Evolutionary conservation across 2,329 filamentous ascomycete species (phyloP).

Genomic region (Paecilomyces dactylethromorphus): DNA sequence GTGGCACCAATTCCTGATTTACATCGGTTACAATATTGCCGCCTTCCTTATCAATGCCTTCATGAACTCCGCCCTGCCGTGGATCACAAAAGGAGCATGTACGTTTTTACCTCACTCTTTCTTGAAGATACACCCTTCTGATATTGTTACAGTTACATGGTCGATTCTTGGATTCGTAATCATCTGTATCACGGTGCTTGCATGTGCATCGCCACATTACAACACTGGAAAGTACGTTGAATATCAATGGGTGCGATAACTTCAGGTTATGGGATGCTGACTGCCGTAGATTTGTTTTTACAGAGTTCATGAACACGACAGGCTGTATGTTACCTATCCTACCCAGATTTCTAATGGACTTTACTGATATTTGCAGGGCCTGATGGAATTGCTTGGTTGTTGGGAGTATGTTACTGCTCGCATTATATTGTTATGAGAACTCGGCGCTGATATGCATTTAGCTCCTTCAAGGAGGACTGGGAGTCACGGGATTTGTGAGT

Average conservation of each 20-base stretch:
- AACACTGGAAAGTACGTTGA: conserved; percentile 53
- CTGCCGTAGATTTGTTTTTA: conserved; percentile 46
- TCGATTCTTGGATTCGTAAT: conserved; percentile 61
- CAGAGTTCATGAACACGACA: conserved; percentile 60
- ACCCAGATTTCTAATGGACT: conserved; percentile 8
- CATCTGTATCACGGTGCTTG: conserved; percentile 63
- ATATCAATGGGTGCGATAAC: background rate
- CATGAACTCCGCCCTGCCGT: conserved; percentile 54
- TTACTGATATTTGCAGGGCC: conserved; percentile 37
- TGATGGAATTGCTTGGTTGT: conserved; percentile 51
- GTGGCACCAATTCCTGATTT: conserved; percentile 71
- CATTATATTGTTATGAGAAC: too few relatives aligned
- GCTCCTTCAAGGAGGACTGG: conserved; percentile 46
- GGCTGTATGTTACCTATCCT: conserved; percentile 41
- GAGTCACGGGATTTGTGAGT: conserved; percentile 48
- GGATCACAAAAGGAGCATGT: conserved; percentile 60
- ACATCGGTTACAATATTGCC: conserved; percentile 56
- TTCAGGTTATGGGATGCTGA: background rate
- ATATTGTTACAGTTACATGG: conserved; percentile 51
- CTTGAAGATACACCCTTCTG: background rate
- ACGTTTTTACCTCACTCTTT: conserved; percentile 5
- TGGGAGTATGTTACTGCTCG: conserved; percentile 27
- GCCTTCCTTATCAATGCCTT: conserved; percentile 63
- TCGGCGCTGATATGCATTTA: conserved; percentile 16
- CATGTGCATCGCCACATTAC: conserved; percentile 60